Conservation (phyloP, 2,329 filamentous ascomycete species). For the Cercospora citrullina region DNA sequence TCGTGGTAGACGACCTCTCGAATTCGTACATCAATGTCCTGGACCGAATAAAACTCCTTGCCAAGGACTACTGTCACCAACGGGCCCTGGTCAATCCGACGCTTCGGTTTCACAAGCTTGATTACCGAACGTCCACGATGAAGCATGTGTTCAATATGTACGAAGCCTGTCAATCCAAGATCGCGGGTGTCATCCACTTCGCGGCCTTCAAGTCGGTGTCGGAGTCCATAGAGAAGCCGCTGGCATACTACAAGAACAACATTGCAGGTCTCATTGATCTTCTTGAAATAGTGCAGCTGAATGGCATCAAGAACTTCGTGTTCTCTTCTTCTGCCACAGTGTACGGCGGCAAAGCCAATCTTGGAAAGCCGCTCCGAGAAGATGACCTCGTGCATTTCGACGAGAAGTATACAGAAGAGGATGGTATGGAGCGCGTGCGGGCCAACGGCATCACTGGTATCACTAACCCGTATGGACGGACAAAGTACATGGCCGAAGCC, state of each 20-base stretch:
- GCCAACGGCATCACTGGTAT: slow-evolving; percentile 57
- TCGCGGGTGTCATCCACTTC: slow-evolving; percentile 68
- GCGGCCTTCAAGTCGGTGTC: slow-evolving; percentile 67
- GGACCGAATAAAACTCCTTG: slow-evolving; percentile 41
- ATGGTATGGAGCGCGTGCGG: slow-evolving; percentile 44
- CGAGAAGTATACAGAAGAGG: slow-evolving; percentile 47
- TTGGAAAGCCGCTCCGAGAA: slow-evolving; percentile 29
- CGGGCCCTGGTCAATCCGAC: slow-evolving; percentile 45
- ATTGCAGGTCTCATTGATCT: slow-evolving; percentile 64
- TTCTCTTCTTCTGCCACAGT: slow-evolving; percentile 69
- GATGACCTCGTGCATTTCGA: slow-evolving; percentile 32
- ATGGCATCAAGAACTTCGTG: slow-evolving; percentile 64
- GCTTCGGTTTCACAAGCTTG: slow-evolving; percentile 50
- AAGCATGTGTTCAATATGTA: slow-evolving; percentile 48
- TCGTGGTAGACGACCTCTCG: slow-evolving; percentile 49
- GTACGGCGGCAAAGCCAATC: slow-evolving; percentile 52
- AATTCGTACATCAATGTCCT: slow-evolving; percentile 47
- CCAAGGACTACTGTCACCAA: slow-evolving; percentile 42
- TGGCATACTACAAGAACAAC: slow-evolving; percentile 69
- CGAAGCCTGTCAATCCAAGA: slow-evolving; percentile 48
- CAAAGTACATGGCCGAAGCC: slow-evolving; percentile 68
- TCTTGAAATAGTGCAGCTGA: slow-evolving; percentile 57
- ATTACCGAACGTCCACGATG: slow-evolving; percentile 50
- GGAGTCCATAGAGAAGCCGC: slow-evolving; percentile 61
- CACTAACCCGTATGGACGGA: slow-evolving; percentile 65